Evolutionary conservation across 768 basidiomycete species (phyloP).

Genomic region (Crassisporium funariophilum): DNA sequence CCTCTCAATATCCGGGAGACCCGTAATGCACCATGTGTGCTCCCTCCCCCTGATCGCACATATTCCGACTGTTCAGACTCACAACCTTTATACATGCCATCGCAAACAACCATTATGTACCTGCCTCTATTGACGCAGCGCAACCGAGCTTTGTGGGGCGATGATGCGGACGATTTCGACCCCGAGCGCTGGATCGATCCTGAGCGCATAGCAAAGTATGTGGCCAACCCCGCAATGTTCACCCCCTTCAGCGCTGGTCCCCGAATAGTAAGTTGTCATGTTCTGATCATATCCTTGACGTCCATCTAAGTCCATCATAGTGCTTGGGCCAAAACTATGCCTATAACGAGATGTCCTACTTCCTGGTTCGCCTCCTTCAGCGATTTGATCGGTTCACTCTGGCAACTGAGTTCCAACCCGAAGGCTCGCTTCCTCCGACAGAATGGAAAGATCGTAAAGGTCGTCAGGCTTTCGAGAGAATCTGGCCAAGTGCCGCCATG

Average conservation of each 20-base stretch:
- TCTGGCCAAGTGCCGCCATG: slow-evolving; percentile 65
- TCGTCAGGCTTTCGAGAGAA: slow-evolving; percentile 55
- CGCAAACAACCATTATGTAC: slow-evolving; percentile 57
- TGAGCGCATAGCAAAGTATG: slow-evolving; percentile 48
- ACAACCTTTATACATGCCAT: slow-evolving; percentile 60
- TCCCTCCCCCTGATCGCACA: slow-evolving; percentile 55
- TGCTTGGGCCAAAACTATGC: slow-evolving; percentile 77
- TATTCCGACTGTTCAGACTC: slow-evolving; percentile 34
- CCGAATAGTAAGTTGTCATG: slow-evolving; percentile 41
- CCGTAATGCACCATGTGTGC: slow-evolving; percentile 46
- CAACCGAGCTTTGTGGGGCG: slow-evolving; percentile 69
- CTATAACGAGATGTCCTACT: slow-evolving; percentile 75
- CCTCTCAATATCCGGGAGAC: slow-evolving; percentile 71
- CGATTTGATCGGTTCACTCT: slow-evolving; percentile 61
- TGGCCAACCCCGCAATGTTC: slow-evolving; percentile 67
- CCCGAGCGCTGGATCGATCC: slow-evolving; percentile 79
- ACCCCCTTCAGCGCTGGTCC: slow-evolving; percentile 77
- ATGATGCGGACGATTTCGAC: slow-evolving; percentile 75
- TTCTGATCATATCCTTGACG: neutral
- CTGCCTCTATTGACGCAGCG: slow-evolving; percentile 67
- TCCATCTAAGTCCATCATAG: slow-evolving; percentile 32
- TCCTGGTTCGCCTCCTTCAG: slow-evolving; percentile 69
- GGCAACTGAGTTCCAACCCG: slow-evolving; percentile 62
- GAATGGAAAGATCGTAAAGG: slow-evolving; percentile 55
- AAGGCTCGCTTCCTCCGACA: slow-evolving; percentile 58